phyloP scores from a whole-genome alignment of 2,329 filamentous ascomycete species.

The Fusarium neocosmosporiellum region DNA sequence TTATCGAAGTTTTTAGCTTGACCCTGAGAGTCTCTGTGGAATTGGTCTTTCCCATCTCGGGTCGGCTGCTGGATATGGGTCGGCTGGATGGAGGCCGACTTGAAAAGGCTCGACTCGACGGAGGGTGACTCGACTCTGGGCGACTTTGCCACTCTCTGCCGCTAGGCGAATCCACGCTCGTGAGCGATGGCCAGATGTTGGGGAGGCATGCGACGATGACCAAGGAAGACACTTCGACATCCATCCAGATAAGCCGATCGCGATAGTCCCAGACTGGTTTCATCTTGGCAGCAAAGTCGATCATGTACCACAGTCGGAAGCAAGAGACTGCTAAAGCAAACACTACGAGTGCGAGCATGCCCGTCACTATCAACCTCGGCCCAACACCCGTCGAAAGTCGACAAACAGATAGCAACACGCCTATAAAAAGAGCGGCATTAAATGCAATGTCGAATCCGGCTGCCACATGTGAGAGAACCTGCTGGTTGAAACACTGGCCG shows the following conservation, averaged over 20 bases:
- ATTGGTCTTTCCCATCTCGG: conserved; percentile 1
- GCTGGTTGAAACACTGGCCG: conserved; percentile 35
- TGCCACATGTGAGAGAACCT: conserved; percentile 53
- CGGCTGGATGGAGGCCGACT: background rate
- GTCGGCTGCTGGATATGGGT: background rate
- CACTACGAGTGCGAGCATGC: conserved; percentile 58
- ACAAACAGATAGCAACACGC: conserved; percentile 56
- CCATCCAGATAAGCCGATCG: conserved; percentile 56
- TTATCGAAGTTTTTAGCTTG: conserved; percentile 3
- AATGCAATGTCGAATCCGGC: conserved; percentile 59
- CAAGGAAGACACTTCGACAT: conserved; percentile 55
- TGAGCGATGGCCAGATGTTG: conserved; percentile 46
- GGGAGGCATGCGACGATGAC: conserved; percentile 56
- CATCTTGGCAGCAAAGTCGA: conserved; percentile 43
- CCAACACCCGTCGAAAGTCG: conserved; percentile 53
- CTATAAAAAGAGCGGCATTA: conserved; percentile 56
- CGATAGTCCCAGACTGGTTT: conserved; percentile 57
- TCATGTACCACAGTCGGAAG: conserved; percentile 50
- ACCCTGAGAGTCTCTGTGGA: background rate
- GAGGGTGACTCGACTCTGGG: background rate
- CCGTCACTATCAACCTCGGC: conserved; percentile 56
- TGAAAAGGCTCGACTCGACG: background rate
- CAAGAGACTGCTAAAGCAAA: conserved; percentile 53
- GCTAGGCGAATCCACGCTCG: background rate
- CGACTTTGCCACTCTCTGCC: conserved; percentile 5